Base-by-base conservation (phyloP, 768 basidiomycete genomes). In the Suillus subalutaceus region DNA sequence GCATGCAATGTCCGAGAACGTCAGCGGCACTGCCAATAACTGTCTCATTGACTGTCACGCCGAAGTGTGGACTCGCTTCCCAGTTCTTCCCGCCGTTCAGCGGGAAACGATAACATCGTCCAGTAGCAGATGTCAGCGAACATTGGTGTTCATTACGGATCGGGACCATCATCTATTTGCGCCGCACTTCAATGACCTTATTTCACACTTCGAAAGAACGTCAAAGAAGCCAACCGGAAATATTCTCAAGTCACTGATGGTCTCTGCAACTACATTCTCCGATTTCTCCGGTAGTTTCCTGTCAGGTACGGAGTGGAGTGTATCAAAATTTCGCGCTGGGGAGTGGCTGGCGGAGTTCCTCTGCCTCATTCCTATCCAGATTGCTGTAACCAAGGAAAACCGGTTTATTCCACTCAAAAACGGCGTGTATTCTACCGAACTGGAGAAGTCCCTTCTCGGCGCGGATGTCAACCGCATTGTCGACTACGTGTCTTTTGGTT, bases 331-430 rank as follows among this genome's bases (percentile, higher is more conserved):
- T 66, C 77, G 77, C 15, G 78, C 79, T 0, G 88, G 88, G 40
- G 87, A 89, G 71, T 89, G 88, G 88, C 72, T 89, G 0, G 86
- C 85, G 0, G 84, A 88, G 15, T 72, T 89, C 20, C 66, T 89
- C 1, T 89, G 88, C 63, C 75, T 89, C 32, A 88, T 89, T 52
- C 88, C 88, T 0, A 88, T 89, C 40, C 88, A 89, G 37, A 79
- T 89, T 43, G 88, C 88, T 0, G 70, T 89, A 30, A 84, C 86
- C 4, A 79, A 79, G 20, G 87, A 88, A 53, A 89, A 89, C 67
- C 77, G 86, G 0, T 88, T 89, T 65, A 67, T 89, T 7, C 88
- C 88, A 0, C 74, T 89, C 30, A 87, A 86, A 65, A 86, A 89
- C 69, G 85, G 85, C 0, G 80, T 88, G 0, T 79, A 76, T 50